Evolutionary conservation across 2,329 filamentous ascomycete species (phyloP).

Genomic region (Pseudogymnoascus sp.): DNA sequence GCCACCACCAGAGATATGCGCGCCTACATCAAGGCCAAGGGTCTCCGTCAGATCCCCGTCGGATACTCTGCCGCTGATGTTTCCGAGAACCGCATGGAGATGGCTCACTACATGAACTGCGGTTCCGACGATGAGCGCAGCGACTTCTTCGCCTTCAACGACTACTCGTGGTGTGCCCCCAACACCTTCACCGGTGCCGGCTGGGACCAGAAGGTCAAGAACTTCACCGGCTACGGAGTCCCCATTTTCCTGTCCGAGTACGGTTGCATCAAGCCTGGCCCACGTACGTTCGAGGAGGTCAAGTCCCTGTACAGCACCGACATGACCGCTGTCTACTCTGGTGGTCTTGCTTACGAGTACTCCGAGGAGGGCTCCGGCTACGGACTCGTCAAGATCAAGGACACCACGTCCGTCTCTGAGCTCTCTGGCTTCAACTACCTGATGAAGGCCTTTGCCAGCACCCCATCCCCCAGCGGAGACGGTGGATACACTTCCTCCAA

Average conservation of each 20-base stretch:
- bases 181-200: conserved; percentile 72
- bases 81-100: conserved; percentile 68
- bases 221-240: conserved; percentile 84
- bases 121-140: conserved; percentile 62
- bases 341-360: conserved; percentile 99
- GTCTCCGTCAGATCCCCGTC: conserved; percentile 74
- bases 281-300: conserved; percentile 81
- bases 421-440: conserved; percentile 5
- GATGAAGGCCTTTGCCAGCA: background rate
- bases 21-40: conserved; percentile 78
- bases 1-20: conserved; percentile 95
- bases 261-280: conserved; percentile 71
- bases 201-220: conserved; percentile 74
- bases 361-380: conserved; percentile 88
- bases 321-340: conserved; percentile 86
- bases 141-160: conserved; percentile 99
- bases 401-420: conserved; percentile 50
- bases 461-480: background rate
- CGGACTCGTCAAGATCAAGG: conserved; percentile 64
- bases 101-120: conserved; percentile 95
- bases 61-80: conserved; percentile 97
- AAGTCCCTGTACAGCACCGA: conserved; percentile 68
- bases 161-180: conserved; percentile 97
- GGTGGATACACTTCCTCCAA: background rate
- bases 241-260: conserved; percentile 99